Evolutionary conservation across 345 rosid species (phyloP).

Genomic region (Microthlaspi erraticum): DNA sequence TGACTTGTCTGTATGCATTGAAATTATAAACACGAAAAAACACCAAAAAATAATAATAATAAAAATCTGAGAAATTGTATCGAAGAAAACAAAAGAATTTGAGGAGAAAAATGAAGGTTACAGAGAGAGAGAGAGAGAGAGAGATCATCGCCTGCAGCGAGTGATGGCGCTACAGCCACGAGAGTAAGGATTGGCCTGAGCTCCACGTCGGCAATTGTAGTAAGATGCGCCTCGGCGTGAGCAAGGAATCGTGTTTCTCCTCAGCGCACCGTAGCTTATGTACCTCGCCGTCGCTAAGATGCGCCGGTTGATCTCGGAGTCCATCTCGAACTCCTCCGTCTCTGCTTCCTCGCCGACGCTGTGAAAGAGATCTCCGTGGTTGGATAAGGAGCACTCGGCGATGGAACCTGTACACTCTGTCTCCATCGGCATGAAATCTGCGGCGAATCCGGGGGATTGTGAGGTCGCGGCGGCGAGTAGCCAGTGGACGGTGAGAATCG

Average conservation of each 20-base stretch:
- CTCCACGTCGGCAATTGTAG: slow-evolving; percentile 80
- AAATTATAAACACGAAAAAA: slow-evolving; percentile 5
- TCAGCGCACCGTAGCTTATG: slow-evolving; percentile 87
- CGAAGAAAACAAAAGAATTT: slow-evolving; percentile 17
- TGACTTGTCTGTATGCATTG: background rate
- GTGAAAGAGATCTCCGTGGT: background rate
- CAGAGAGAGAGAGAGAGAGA: background rate
- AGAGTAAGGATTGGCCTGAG: slow-evolving; percentile 75
- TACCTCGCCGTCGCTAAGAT: slow-evolving; percentile 63
- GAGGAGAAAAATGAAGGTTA: background rate
- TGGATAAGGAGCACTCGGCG: slow-evolving; percentile 59
- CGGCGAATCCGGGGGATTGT: slow-evolving; percentile 45
- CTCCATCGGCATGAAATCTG: slow-evolving; percentile 47
- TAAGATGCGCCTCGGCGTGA: slow-evolving; percentile 88
- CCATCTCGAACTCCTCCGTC: slow-evolving; percentile 60
- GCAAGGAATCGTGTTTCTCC: slow-evolving; percentile 79
- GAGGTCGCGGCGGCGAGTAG: slow-evolving; percentile 31
- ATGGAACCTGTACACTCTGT: slow-evolving; percentile 67
- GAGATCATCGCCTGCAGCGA: slow-evolving; percentile 65
- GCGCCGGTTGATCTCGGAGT: slow-evolving; percentile 79
- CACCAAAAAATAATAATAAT: background rate
- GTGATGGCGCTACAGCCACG: slow-evolving; percentile 83
- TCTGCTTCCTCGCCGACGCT: slow-evolving; percentile 20
- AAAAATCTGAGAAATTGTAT: slow-evolving; percentile 27
- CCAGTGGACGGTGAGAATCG: slow-evolving; percentile 56